Evolutionary conservation across 1,284 basidiomycete species (phyloP).

Genomic region (Pseudozyma thailandica): DNA sequence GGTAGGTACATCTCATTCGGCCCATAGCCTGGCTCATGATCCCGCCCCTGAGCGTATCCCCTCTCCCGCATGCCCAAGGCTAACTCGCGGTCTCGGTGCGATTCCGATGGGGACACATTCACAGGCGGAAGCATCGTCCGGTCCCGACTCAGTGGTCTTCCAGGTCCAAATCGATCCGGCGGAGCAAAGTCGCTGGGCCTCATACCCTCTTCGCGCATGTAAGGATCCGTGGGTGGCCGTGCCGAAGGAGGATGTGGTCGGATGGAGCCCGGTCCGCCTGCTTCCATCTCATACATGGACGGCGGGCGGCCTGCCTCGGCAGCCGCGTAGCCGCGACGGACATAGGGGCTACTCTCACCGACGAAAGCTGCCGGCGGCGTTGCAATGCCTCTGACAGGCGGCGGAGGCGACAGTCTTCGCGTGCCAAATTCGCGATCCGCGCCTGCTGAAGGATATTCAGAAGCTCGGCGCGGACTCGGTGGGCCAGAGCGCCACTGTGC

Average conservation of each 20-base stretch:
- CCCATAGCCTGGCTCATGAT: slow-evolving; percentile 9
- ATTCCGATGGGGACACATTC: slow-evolving; percentile 8
- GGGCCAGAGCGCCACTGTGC: slow-evolving; percentile 20
- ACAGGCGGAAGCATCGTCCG: slow-evolving; percentile 24
- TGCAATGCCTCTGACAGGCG: slow-evolving; percentile 1
- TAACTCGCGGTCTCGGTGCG: no score
- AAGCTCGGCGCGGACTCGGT: slow-evolving; percentile 14
- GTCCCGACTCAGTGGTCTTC: neutral
- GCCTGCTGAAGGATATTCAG: slow-evolving; percentile 3
- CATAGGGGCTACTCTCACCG: slow-evolving; percentile 1
- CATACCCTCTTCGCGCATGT: slow-evolving; percentile 2
- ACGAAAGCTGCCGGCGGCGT: slow-evolving; percentile 20
- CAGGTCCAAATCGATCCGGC: slow-evolving; percentile 1
- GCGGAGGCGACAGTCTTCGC: slow-evolving; percentile 5
- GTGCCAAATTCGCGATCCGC: slow-evolving; percentile 8
- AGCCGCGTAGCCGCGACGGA: slow-evolving; percentile 4
- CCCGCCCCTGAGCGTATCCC: no score
- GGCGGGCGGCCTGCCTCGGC: neutral
- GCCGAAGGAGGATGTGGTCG: neutral
- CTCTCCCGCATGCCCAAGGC: neutral
- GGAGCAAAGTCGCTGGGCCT: slow-evolving; percentile 9
- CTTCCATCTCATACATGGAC: slow-evolving; percentile 7
- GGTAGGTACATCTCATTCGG: neutral
- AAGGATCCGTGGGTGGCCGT: slow-evolving; percentile 1
- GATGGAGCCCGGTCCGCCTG: slow-evolving; percentile 1